Evolutionary conservation across 352 stramenopile species (phyloP).

Genomic region (Blastocystis sp.): DNA sequence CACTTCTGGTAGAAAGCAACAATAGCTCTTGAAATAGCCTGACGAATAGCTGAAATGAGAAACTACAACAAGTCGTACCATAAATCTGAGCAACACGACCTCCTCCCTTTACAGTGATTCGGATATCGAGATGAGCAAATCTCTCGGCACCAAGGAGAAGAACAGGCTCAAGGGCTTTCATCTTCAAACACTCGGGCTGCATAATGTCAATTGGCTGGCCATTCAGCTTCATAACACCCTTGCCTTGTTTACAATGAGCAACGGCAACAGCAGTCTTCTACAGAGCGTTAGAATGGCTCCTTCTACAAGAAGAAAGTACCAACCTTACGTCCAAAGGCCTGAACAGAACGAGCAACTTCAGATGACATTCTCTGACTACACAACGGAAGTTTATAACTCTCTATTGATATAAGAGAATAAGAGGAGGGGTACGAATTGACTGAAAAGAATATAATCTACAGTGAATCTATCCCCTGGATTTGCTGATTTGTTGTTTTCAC

Average conservation of each 20-base stretch:
- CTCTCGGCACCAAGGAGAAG: constrained; percentile 92
- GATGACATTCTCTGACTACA: background rate
- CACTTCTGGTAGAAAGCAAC: constrained; percentile 99
- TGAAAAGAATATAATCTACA: no score
- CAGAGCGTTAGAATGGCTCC: background rate
- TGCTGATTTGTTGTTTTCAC: no score
- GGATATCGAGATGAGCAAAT: constrained; percentile 98
- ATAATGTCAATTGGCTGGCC: constrained; percentile 94
- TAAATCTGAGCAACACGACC: constrained; percentile 98
- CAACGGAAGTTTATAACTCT: constrained; percentile 13
- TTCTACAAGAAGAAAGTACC: background rate
- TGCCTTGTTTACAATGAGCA: constrained; percentile 94
- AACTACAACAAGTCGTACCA: constrained; percentile 64
- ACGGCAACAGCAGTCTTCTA: constrained; percentile 98
- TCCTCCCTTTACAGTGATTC: constrained; percentile 96
- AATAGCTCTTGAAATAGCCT: constrained; percentile 96
- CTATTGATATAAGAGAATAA: background rate
- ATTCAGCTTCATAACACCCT: constrained; percentile 99
- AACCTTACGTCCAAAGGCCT: constrained; percentile 55
- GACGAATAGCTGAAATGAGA: constrained; percentile 78
- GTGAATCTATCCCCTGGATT: no score
- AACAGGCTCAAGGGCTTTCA: constrained; percentile 98
- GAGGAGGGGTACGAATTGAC: no score
- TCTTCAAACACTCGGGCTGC: constrained; percentile 87
- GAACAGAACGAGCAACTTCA: constrained; percentile 18